Evolutionary conservation across 345 rosid species (phyloP).

Genomic region (Erysimum cheiranthoides): DNA sequence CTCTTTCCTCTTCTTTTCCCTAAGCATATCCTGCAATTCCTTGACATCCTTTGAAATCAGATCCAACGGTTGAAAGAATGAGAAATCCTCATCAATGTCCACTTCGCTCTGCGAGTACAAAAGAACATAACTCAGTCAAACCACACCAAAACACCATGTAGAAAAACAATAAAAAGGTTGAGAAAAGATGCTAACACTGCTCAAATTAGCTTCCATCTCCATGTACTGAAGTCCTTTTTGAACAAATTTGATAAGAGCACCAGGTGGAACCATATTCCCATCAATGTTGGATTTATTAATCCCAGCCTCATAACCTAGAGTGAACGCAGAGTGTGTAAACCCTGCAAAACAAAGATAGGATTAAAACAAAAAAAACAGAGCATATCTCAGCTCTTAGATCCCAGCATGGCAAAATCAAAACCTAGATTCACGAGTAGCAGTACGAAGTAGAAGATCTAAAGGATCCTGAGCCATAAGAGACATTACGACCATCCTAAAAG

Average conservation of each 20-base stretch:
- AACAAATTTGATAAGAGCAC: conserved; percentile 87
- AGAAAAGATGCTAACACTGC: conserved; percentile 63
- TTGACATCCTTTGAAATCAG: conserved; percentile 86
- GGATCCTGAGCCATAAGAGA: not conserved
- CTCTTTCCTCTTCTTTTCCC: conserved; percentile 77
- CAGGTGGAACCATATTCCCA: conserved; percentile 95
- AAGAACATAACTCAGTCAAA: conserved; percentile 2
- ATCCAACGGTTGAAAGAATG: conserved; percentile 95
- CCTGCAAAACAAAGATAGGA: conserved; percentile 51
- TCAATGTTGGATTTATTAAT: conserved; percentile 85
- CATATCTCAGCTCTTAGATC: not conserved
- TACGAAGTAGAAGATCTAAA: conserved; percentile 26
- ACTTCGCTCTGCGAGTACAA: conserved; percentile 62
- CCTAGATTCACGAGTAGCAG: not conserved
- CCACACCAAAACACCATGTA: conserved; percentile 14
- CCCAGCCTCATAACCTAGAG: conserved; percentile 93
- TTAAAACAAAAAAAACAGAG: conserved; percentile 11
- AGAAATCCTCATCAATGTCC: conserved; percentile 93
- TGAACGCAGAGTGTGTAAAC: conserved; percentile 85
- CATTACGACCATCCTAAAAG: not conserved
- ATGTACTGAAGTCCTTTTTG: conserved; percentile 94
- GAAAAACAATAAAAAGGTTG: conserved; percentile 1
- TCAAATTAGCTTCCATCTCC: conserved; percentile 98
- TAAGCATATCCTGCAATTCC: conserved; percentile 77
- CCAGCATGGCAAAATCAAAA: not conserved